phyloP scores from a whole-genome alignment of 2,329 filamentous ascomycete species.

The Aspergillus sp. region DNA sequence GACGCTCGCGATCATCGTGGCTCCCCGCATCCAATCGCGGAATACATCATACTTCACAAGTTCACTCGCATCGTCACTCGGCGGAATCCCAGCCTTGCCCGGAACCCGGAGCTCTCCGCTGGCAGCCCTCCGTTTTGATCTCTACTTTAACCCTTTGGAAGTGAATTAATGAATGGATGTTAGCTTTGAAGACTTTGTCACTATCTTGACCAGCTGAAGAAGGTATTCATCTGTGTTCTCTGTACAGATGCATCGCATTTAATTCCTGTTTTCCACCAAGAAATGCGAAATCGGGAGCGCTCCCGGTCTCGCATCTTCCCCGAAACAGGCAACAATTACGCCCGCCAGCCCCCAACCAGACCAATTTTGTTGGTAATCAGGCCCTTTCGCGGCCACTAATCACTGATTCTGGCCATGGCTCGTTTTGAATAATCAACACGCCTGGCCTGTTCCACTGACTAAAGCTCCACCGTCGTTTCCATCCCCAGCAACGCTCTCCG shows the following conservation, averaged over 20 bases:
- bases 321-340: constrained; percentile 2
- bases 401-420: neutral
- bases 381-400: neutral
- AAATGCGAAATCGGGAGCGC: constrained; percentile 1
- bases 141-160: neutral
- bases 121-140: neutral
- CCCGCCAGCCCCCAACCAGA: constrained; percentile 1
- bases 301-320: neutral
- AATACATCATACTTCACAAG: neutral
- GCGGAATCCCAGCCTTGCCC: neutral
- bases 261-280: neutral
- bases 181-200: too few species aligned
- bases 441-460: constrained; percentile 7
- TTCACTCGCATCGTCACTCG: neutral
- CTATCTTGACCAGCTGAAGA: too few species aligned
- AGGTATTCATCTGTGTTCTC: too few species aligned
- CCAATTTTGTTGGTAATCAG: constrained; percentile 5
- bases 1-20: neutral
- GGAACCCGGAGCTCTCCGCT: constrained; percentile 3
- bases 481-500: neutral
- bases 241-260: neutral
- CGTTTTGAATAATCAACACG: neutral
- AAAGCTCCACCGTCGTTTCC: neutral
- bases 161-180: neutral
- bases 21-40: neutral